Percentiles rank a stretch among this genome's conserved stretches.
Evolutionary conservation across 2,329 filamentous ascomycete species (phyloP).

Genomic region (Cytospora piceicola): DNA sequence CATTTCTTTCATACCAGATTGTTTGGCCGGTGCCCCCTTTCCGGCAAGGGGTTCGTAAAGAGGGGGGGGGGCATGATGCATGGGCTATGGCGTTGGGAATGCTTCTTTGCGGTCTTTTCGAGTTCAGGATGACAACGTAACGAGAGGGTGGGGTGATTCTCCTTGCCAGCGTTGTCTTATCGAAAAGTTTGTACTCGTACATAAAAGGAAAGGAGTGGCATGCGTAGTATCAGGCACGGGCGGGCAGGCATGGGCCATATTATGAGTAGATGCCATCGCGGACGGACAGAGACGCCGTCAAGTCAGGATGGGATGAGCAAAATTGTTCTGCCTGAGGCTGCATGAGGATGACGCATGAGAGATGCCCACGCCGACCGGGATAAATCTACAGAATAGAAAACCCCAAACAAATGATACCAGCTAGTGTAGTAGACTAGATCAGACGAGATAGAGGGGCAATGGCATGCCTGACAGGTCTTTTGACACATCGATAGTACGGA

Average conservation of each 20-base stretch:
- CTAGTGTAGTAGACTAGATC: constrained; percentile 10
- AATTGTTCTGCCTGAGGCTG: not conserved
- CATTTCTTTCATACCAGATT: constrained; percentile 18
- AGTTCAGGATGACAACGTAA: not conserved
- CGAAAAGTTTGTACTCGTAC: not conserved
- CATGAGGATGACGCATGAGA: not conserved
- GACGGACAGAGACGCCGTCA: not conserved
- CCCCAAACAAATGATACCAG: constrained; percentile 23
- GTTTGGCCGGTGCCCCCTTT: not conserved
- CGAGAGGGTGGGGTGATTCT: not conserved
- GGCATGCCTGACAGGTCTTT: not conserved
- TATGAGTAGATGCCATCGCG: constrained; percentile 2
- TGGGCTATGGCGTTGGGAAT: constrained; percentile 28
- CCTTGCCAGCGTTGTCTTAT: not conserved
- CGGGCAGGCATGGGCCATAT: not conserved
- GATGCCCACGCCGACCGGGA: too few species aligned
- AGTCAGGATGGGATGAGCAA: not conserved
- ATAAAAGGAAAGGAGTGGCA: not conserved
- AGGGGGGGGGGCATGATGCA: constrained; percentile 19
- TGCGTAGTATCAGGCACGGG: not conserved
- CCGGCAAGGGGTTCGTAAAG: constrained; percentile 4
- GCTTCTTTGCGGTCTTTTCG: constrained; percentile 7
- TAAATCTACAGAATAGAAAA: not conserved
- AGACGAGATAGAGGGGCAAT: constrained; percentile 1
- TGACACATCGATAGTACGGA: not conserved